These are phyloP conservation scores for Termitomyces sp. DNA, from an alignment of 768 basidiomycete species.

Conservation along the genomic window DNA sequence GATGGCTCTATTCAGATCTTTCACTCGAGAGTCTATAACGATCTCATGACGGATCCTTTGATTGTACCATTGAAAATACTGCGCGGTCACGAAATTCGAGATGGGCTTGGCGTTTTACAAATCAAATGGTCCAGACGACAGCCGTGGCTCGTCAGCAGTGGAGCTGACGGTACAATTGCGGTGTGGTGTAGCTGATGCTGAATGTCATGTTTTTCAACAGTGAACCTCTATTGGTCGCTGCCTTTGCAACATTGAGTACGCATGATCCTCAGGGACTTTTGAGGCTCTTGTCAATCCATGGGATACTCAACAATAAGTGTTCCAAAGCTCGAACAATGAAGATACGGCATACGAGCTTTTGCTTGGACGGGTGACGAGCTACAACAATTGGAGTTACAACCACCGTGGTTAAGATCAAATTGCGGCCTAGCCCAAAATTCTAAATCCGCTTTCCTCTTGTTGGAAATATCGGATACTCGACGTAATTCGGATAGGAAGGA, in stretches of 20 bases:
- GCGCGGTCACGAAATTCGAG: slow-evolving; percentile 81
- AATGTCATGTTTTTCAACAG: slow-evolving; percentile 7
- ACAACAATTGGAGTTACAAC: no score
- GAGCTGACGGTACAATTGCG: slow-evolving; percentile 84
- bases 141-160: slow-evolving; percentile 91
- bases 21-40: slow-evolving; percentile 91
- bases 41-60: slow-evolving; percentile 94
- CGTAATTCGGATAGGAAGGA: slow-evolving; percentile 12
- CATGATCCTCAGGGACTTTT: slow-evolving; percentile 7
- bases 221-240: not conserved
- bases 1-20: slow-evolving; percentile 97
- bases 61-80: slow-evolving; percentile 98
- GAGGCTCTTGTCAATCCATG: not conserved
- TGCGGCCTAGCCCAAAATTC: slow-evolving; percentile 3
- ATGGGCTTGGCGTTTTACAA: slow-evolving; percentile 89
- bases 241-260: not conserved
- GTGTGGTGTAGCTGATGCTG: slow-evolving; percentile 77
- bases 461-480: not conserved
- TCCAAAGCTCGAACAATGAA: not conserved
- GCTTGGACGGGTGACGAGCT: not conserved
- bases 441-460: slow-evolving; percentile 3
- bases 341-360: not conserved
- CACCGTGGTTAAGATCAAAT: not conserved
- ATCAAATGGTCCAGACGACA: slow-evolving; percentile 85
- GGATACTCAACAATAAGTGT: not conserved